Evolutionary conservation across 768 basidiomycete species (phyloP), one percentile per base, ranked within the genome.

Genomic region (Floccularia luteovirens): DNA sequence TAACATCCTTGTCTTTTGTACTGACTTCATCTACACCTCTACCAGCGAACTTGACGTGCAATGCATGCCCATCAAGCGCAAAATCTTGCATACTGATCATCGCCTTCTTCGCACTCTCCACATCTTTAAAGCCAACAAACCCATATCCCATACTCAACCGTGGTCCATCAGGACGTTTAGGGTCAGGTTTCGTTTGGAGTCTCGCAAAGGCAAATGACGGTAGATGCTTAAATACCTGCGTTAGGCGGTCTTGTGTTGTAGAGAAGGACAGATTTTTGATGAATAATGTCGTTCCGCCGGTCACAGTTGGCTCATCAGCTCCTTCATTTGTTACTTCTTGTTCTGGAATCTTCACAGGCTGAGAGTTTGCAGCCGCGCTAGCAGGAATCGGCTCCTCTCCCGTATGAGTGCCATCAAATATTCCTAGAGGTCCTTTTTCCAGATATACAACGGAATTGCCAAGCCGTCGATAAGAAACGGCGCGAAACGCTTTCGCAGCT

Each of bases 101-200:
- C 16, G 84, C 94, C 47, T 72, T 77, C 58, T 70, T 70, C 35
- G 94, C 92, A 7, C 69, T 76, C 6, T 87, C 86, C 0, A 55
- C 58, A 20, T 79, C 81, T 55, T 76, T 77, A 67, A 98, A 98
- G 4, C 92, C 93, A 23, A 94, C 73, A 50, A 99, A 99, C 0
- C 94, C 96, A 56, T 93, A 97, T 0, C 94, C 94, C 90, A 93
- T 94, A 56, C 88, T 91, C 36, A 96, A 62, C 36, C 76, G 69
- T 7, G 51, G 55, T 8, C 71, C 69, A 0, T 69, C 68, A 2
- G 78, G 74, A 6, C 75, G 69, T 53, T 88, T 88, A 0, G 90
- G 82, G 58, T 94, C 88, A 0, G 84, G 78, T 57, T 96, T 97
- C 24, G 79, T 93, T 58, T 97, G 90, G 4, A 97, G 75, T 12